Evolutionary conservation across 2,329 filamentous ascomycete species (phyloP), one percentile per base, ranked within the genome.

Genomic region (Xylariomycetidae sp.): DNA sequence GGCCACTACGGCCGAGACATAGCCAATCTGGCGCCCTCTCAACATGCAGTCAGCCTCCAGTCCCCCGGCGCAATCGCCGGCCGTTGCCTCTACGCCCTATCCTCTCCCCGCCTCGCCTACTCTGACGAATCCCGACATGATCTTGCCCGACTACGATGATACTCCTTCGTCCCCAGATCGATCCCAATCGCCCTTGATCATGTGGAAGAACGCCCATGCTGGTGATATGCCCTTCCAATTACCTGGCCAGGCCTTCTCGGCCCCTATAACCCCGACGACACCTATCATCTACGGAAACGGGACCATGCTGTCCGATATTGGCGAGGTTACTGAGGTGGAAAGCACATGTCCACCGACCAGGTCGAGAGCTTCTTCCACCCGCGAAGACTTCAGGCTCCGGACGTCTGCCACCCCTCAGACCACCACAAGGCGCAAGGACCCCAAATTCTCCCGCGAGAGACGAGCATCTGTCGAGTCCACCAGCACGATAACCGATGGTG

Each of bases 111-210:
- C 78, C 10, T 94, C 87, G 39, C 89, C 89, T 29, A 94, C 89
- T 3, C 68, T 96, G 51, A 94, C 88, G 36, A 94, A 95, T 59
- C 88, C 88, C 33, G 89, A 94, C 58, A 89, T 95, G 87, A 94
- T 96, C 51, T 67, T 96, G 33, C 89, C 89, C 40, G 80, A 84
- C 56, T 80, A 82, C 53, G 76, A 79, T 45, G 72, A 70, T 57
- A 56, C 74, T 58, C 57, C 67, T 57, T 62, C 73, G 53, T 67
- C 70, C 56, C 64, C 70, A 54, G 62, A 75, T 51, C 61, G 63
- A 53, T 64, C 72, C 37, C 69, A 70, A 40, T 67, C 72, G 50
- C 63, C 68, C 18, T 50, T 75, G n/a, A 62, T 59, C 45, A 63
- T 69, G 57, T 75, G 73, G 74, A 70, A 69, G 42, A 66, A 65